Evolutionary conservation across 2,329 filamentous ascomycete genomes (phyloP).

Genomic region (Aspergillus sp.): DNA sequence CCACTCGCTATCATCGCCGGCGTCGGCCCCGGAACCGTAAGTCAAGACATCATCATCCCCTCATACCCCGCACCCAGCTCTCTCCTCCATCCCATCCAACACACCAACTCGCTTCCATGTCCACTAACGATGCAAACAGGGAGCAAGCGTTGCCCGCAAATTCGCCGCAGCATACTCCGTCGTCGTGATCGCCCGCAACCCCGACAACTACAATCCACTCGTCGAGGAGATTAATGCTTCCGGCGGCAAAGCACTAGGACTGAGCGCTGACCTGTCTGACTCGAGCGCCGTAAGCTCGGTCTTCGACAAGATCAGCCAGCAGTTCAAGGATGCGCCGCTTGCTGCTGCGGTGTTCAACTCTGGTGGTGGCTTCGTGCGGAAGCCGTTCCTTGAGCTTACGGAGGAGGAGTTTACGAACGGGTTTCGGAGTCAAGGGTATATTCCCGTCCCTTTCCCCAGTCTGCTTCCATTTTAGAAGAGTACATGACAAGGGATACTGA

Average conservation of each 20-base stretch:
- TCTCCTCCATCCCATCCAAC: not conserved
- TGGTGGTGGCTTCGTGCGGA: slow-evolving; percentile 60
- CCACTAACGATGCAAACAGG: slow-evolving; percentile 33
- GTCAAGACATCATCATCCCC: not conserved
- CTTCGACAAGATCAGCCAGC: slow-evolving; percentile 58
- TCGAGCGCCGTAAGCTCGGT: slow-evolving; percentile 57
- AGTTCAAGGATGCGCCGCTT: slow-evolving; percentile 52
- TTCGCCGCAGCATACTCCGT: slow-evolving; percentile 64
- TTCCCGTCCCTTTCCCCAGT: not conserved
- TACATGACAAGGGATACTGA: not conserved
- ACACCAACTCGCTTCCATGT: not conserved
- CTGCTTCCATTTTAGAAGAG: too few species aligned
- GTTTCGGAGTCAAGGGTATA: slow-evolving; percentile 56
- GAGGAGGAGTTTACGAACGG: slow-evolving; percentile 60
- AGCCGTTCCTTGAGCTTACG: slow-evolving; percentile 65
- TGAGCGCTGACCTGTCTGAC: slow-evolving; percentile 63
- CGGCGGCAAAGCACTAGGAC: slow-evolving; percentile 64
- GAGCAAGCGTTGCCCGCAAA: slow-evolving; percentile 63
- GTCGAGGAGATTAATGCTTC: slow-evolving; percentile 63
- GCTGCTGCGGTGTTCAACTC: slow-evolving; percentile 66
- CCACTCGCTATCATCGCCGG: slow-evolving; percentile 52
- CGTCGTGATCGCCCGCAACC: slow-evolving; percentile 62
- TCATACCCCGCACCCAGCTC: not conserved
- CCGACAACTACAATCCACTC: slow-evolving; percentile 59
- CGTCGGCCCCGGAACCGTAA: slow-evolving; percentile 52